Percentiles rank a stretch among this genome's conserved stretches.
Conservation (phyloP, 2,329 filamentous ascomycete species). For the Rhexocercosporidium sp. region DNA sequence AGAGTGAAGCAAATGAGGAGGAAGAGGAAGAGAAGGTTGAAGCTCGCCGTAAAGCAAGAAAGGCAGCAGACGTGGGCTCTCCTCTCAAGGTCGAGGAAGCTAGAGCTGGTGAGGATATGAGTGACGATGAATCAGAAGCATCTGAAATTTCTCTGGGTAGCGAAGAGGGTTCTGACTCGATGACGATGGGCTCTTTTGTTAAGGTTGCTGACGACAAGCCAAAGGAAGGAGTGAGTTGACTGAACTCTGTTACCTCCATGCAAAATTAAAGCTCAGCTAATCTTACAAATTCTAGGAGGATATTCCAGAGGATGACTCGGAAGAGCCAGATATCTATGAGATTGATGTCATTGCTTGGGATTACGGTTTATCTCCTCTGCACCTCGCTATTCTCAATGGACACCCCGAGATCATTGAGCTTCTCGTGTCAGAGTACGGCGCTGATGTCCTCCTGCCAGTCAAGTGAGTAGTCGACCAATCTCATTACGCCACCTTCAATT, state of each 20-base stretch:
- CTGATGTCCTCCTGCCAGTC: conserved; percentile 76
- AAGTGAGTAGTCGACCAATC: conserved; percentile 49
- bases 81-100: conserved; percentile 14
- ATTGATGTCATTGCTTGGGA: conserved; percentile 84
- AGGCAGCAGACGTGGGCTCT: conserved; percentile 20
- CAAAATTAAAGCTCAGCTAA: conserved; percentile 39
- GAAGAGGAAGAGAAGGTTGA: conserved; percentile 65
- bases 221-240: conserved; percentile 54
- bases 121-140: conserved; percentile 46
- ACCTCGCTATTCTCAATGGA: conserved; percentile 78
- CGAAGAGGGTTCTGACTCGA: conserved; percentile 47
- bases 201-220: conserved; percentile 61
- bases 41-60: conserved; percentile 42
- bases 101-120: conserved; percentile 42
- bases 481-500: conserved; percentile 48
- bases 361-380: conserved; percentile 72
- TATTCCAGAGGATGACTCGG: conserved; percentile 59
- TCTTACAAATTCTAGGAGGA: conserved; percentile 45
- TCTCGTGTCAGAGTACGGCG: conserved; percentile 76
- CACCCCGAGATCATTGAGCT: conserved; percentile 71
- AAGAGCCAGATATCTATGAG: conserved; percentile 80
- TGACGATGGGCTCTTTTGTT: conserved; percentile 76
- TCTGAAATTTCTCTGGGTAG: conserved; percentile 38
- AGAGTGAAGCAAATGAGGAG: conserved; percentile 76
- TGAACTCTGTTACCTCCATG: background rate